phyloP scores from a whole-genome alignment of 208 protist genomes.

The Acanthamoeba healyi region DNA sequence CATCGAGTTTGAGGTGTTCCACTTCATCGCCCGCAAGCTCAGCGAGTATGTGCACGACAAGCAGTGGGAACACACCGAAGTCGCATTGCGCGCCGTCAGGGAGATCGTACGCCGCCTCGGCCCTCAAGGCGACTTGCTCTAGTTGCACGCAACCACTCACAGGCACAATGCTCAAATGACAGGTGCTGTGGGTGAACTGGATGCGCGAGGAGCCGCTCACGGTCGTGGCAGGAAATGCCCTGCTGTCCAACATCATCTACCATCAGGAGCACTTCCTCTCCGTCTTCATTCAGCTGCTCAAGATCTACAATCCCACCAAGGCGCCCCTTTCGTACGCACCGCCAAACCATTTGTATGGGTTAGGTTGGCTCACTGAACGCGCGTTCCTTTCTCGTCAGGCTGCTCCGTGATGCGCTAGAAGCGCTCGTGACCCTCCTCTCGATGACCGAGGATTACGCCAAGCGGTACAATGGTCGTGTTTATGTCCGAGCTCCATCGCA shows the following conservation, averaged over 20 bases:
- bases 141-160: too few relatives aligned
- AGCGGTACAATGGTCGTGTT: slow-evolving; percentile 43
- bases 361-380: too few relatives aligned
- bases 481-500: slow-evolving; percentile 17
- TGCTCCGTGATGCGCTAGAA: slow-evolving; percentile 35
- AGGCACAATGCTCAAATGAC: not conserved
- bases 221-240: slow-evolving; percentile 18
- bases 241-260: slow-evolving; percentile 71
- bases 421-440: not conserved
- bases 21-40: not conserved
- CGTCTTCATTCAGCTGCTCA: slow-evolving; percentile 11
- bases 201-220: slow-evolving; percentile 56
- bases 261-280: slow-evolving; percentile 57
- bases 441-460: slow-evolving; percentile 72
- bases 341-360: too few relatives aligned
- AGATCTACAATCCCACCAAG: slow-evolving; percentile 54
- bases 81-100: slow-evolving; percentile 17
- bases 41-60: slow-evolving; percentile 20
- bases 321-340: slow-evolving; percentile 22
- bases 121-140: too few relatives aligned
- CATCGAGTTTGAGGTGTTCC: slow-evolving; percentile 55
- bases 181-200: slow-evolving; percentile 24
- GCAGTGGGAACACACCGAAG: not conserved
- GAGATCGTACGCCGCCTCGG: slow-evolving; percentile 10
- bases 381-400: not conserved